Evolutionary conservation across 495 filamentous ascomycete species (phyloP).

Genomic region (Penicillium roqueforti): DNA sequence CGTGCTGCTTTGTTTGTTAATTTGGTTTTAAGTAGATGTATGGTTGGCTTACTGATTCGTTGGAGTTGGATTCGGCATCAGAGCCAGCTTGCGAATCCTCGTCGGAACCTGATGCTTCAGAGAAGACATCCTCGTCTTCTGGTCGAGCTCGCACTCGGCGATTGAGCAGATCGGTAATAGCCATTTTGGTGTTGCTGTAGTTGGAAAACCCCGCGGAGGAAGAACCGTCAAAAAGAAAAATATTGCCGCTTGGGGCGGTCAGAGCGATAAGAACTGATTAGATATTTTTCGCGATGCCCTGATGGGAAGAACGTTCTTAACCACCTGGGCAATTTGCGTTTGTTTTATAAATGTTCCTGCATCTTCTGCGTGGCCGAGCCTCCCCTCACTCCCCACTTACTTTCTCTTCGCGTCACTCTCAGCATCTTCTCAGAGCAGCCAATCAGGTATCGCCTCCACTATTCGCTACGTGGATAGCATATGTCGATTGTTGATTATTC

Average conservation of each 20-base stretch:
- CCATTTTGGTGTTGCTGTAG: conserved; percentile 29
- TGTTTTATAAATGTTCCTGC: not conserved
- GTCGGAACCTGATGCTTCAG: conserved; percentile 26
- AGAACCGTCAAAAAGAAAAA: conserved; percentile 19
- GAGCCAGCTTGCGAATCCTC: conserved; percentile 24
- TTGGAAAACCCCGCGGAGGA: not conserved
- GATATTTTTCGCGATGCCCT: conserved; percentile 17
- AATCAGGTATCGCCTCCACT: conserved; percentile 1
- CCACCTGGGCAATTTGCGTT: not conserved
- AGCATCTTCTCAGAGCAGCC: not conserved
- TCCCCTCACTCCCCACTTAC: not conserved
- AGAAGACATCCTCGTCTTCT: conserved; percentile 49
- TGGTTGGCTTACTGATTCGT: not conserved
- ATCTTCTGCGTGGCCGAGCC: not conserved
- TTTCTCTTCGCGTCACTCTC: not conserved
- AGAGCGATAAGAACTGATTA: conserved; percentile 26
- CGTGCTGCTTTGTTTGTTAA: not conserved
- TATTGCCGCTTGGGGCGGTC: conserved; percentile 25
- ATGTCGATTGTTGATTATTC: not conserved
- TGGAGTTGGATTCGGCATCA: conserved; percentile 20
- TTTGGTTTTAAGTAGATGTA: not conserved
- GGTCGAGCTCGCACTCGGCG: conserved; percentile 56
- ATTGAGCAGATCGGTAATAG: conserved; percentile 49
- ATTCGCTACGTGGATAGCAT: not conserved
- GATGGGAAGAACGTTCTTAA: conserved; percentile 5